Evolutionary conservation across 2,329 filamentous ascomycete species (phyloP), one percentile per base, ranked within the genome.

Genomic region (Hawksworthiomyces lignivorus): DNA sequence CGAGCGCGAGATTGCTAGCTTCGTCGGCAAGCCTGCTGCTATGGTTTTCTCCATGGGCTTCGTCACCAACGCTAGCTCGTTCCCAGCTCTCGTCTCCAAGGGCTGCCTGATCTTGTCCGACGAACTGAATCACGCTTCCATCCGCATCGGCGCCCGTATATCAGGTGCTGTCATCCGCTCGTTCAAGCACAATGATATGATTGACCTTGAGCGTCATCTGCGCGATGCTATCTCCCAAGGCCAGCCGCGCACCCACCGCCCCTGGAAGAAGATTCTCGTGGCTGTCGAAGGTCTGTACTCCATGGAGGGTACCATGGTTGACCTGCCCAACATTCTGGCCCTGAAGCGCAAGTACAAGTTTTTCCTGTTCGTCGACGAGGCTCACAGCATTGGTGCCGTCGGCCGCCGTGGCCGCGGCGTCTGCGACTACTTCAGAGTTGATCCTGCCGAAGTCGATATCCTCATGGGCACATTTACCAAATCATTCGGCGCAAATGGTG

Each of bases 11-110:
- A 78, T 97, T 52, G 92, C 92, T 34, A 74, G 77, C 33, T 98
- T 98, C 56, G 87, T 97, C 29, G 90, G 89, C 60, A 98, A 97
- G 70, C 84, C 89, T 44, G 80, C 86, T 21, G 83, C 92, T 21
- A 96, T 96, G 82, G 82, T 98, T 39, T 97, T 97, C 69, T 96
- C 90, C 19, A 98, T 98, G 92, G 92, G 92, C 26, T 98, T 95
- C 60, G 88, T 89, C 48, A 98, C 92, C 50, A 98, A 98, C 58
- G 84, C 90, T 22, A 87, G 84, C 51, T 80, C 89, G 14, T 97
- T 98, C 71, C 87, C 90, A 4, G 88, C 89, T 27, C 72, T 98
- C 31, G 86, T 95, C 41, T 83, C 84, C 55, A 97, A 94, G 67
- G 92, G 92, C 47, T 94, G 85, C 56, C 74, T 98, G 40, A 84